phyloP scores from a whole-genome alignment of 345 rosid species.

The Syzygium aqueum region DNA sequence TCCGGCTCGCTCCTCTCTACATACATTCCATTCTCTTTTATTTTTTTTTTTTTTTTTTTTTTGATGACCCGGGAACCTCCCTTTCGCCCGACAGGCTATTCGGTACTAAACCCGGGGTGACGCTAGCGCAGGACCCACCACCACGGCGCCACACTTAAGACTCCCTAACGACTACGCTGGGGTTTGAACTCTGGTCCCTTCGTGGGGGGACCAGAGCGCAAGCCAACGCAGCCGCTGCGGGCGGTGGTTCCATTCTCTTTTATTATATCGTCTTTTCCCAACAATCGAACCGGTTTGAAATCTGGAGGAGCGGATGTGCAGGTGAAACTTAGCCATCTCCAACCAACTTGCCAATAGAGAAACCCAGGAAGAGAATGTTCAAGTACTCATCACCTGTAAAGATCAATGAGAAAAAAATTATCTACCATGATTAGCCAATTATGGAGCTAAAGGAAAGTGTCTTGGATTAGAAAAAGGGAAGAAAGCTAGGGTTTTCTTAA shows the following conservation, averaged over 20 bases:
- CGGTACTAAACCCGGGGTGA: no score
- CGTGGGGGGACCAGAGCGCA: no score
- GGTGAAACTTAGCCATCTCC: conserved; percentile 34
- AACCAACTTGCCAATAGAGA: conserved; percentile 14
- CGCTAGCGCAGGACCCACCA: no score
- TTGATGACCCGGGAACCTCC: no score
- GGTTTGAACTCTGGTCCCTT: no score
- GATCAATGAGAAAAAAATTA: neutral
- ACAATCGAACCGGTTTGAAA: neutral
- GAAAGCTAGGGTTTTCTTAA: neutral
- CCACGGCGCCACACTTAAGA: no score
- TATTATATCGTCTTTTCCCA: neutral
- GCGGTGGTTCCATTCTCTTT: no score
- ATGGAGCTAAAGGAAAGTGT: neutral
- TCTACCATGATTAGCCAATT: neutral
- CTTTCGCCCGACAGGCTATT: no score
- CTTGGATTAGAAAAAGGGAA: neutral
- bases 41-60: no score
- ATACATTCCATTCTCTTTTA: no score
- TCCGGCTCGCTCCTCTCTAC: neutral
- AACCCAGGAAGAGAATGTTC: neutral
- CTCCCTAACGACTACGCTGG: no score
- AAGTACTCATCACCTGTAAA: neutral
- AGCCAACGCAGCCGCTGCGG: no score
- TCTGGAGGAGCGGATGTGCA: neutral